Evolutionary conservation across 441 rosid genomes (phyloP).

Genomic region (Flueggea neowawraea): DNA sequence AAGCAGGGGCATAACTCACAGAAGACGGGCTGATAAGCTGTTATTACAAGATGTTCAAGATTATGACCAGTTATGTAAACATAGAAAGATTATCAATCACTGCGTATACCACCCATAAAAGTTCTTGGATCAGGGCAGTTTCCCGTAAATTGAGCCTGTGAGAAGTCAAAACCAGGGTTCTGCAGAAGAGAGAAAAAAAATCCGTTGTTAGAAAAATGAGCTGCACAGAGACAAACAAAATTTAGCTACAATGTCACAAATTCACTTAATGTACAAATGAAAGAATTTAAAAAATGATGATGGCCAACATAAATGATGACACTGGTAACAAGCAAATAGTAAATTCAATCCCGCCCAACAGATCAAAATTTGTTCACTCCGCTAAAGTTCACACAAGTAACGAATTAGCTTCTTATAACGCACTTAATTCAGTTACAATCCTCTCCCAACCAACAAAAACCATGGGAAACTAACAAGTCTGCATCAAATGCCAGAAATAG

Average conservation of each 20-base stretch:
- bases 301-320: too few relatives aligned
- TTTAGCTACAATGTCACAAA: background rate
- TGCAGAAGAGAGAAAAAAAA: constrained; percentile 22
- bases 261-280: too few relatives aligned
- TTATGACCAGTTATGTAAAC: background rate
- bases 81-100: constrained; percentile 30
- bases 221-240: background rate
- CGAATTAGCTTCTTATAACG: too few relatives aligned
- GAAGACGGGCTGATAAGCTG: constrained; percentile 1
- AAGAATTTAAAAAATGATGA: too few relatives aligned
- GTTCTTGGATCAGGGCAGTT: constrained; percentile 71
- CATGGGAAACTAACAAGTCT: too few relatives aligned
- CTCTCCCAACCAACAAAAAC: too few relatives aligned
- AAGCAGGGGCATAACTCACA: background rate
- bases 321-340: too few relatives aligned
- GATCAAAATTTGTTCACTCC: too few relatives aligned
- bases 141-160: constrained; percentile 66
- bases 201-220: constrained; percentile 5
- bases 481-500: too few relatives aligned
- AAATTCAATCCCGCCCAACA: too few relatives aligned
- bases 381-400: too few relatives aligned
- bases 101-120: constrained; percentile 62
- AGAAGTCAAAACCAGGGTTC: constrained; percentile 80
- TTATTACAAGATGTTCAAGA: constrained; percentile 2
- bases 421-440: too few relatives aligned